These are phyloP conservation scores for Sugiyamaella xylanicola DNA, from an alignment of 1,139 yeast species.

Conservation along the genomic window DNA sequence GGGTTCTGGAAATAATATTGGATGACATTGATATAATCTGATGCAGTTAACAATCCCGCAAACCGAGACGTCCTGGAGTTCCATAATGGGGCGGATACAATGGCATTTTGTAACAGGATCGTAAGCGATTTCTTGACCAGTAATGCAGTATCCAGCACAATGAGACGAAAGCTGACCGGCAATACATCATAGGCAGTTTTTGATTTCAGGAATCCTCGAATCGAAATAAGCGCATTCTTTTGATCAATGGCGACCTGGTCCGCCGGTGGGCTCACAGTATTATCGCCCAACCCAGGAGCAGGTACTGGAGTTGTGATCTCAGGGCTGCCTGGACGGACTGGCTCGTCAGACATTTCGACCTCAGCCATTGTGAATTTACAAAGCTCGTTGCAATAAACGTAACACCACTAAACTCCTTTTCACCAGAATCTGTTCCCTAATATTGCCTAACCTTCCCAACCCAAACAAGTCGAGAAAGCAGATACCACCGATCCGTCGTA, in stretches of 20 bases:
- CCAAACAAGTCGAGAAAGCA: too few relatives aligned
- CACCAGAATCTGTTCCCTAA: too few relatives aligned
- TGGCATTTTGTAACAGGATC: conserved; percentile 86
- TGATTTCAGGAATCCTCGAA: conserved; percentile 63
- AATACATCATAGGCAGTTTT: conserved; percentile 95
- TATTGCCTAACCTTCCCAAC: too few relatives aligned
- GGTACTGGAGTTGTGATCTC: conserved; percentile 9
- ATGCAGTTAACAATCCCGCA: conserved; percentile 90
- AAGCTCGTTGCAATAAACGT: too few relatives aligned
- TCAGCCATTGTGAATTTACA: conserved; percentile 2
- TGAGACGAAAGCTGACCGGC: conserved; percentile 91
- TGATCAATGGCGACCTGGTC: conserved; percentile 23
- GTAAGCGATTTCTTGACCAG: conserved; percentile 89
- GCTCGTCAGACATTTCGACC: not conserved
- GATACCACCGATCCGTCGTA: too few relatives aligned
- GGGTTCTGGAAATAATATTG: conserved; percentile 93
- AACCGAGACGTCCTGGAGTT: conserved; percentile 83
- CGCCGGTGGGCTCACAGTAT: not conserved
- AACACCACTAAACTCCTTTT: too few relatives aligned
- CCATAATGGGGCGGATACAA: conserved; percentile 98
- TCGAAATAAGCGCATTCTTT: conserved; percentile 19
- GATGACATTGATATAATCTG: conserved; percentile 92
- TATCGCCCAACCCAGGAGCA: conserved; percentile 10
- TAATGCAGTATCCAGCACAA: conserved; percentile 90
- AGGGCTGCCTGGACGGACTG: conserved; percentile 12